These are phyloP conservation scores for Lactarius sp. DNA, from an alignment of 768 basidiomycete species.

Conservation along the genomic window DNA sequence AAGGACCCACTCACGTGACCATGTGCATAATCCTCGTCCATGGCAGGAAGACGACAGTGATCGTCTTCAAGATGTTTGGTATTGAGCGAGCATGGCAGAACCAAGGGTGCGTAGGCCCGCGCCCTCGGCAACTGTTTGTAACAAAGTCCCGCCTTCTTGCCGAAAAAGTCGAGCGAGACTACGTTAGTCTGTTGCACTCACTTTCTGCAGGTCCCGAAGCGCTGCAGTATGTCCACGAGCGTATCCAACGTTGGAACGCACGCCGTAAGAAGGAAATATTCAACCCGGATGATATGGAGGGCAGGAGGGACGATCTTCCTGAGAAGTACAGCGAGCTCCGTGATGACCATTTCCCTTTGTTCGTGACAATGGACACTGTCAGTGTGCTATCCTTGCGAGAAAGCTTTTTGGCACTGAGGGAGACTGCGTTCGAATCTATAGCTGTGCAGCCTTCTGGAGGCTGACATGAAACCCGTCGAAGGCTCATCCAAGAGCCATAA, in stretches of 20 bases:
- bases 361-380: slow-evolving; percentile 61
- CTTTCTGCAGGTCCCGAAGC: slow-evolving; percentile 36
- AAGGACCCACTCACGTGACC: background rate
- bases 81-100: slow-evolving; percentile 54
- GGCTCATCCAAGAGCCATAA: background rate
- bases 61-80: slow-evolving; percentile 71
- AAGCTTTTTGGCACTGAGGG: background rate
- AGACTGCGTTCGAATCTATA: slow-evolving; percentile 25
- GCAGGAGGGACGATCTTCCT: slow-evolving; percentile 45
- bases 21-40: background rate
- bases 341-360: slow-evolving; percentile 64
- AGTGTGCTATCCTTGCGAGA: slow-evolving; percentile 16
- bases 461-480: slow-evolving; percentile 33
- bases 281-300: slow-evolving; percentile 41
- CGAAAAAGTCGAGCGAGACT: slow-evolving; percentile 67
- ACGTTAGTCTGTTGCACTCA: slow-evolving; percentile 45
- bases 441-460: slow-evolving; percentile 48
- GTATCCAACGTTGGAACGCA: slow-evolving; percentile 23
- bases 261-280: slow-evolving; percentile 31
- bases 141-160: slow-evolving; percentile 65
- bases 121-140: slow-evolving; percentile 65
- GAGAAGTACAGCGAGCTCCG: slow-evolving; percentile 48
- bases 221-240: slow-evolving; percentile 36
- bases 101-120: slow-evolving; percentile 34
- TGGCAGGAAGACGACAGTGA: slow-evolving; percentile 66